Conservation (phyloP, 1,284 basidiomycete species). For the Sporisorium exsertum region DNA sequence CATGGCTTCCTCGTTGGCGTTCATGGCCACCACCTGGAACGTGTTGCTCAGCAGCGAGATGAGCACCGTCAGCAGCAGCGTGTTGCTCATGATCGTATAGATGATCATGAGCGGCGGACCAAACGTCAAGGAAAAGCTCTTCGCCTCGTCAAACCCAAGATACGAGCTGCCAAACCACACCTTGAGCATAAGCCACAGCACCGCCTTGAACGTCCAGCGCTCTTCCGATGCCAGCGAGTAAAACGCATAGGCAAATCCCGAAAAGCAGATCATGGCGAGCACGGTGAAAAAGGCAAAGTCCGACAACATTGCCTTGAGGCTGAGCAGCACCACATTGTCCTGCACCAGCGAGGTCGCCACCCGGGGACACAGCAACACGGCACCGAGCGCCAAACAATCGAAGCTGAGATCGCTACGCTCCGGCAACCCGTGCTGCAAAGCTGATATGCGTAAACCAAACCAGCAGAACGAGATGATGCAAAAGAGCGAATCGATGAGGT, state of each 20-base stretch:
- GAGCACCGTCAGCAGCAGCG: slow-evolving; percentile 78
- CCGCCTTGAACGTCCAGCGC: slow-evolving; percentile 72
- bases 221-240: slow-evolving; percentile 76
- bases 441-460: slow-evolving; percentile 66
- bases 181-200: slow-evolving; percentile 90
- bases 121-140: slow-evolving; percentile 80
- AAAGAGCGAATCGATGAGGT: slow-evolving; percentile 54
- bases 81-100: slow-evolving; percentile 73
- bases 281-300: slow-evolving; percentile 76
- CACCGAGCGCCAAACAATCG: slow-evolving; percentile 67
- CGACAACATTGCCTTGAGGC: slow-evolving; percentile 79
- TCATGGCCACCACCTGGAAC: slow-evolving; percentile 88
- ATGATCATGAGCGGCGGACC: slow-evolving; percentile 84
- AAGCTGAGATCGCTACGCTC: slow-evolving; percentile 64
- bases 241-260: slow-evolving; percentile 88
- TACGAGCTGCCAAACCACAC: slow-evolving; percentile 73
- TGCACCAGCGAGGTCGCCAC: slow-evolving; percentile 69
- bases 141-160: slow-evolving; percentile 54
- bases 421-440: slow-evolving; percentile 55
- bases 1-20: slow-evolving; percentile 92
- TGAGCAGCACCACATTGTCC: slow-evolving; percentile 70
- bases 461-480: slow-evolving; percentile 68
- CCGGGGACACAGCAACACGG: slow-evolving; percentile 67
- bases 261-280: slow-evolving; percentile 78
- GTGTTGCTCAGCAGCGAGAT: slow-evolving; percentile 89